A percentile compares a stretch with the other conserved stretches of the same genome.
These are phyloP conservation scores for Beauveria rudraprayagi DNA, from an alignment of 2,329 filamentous ascomycete species.

Conservation along the genomic window DNA sequence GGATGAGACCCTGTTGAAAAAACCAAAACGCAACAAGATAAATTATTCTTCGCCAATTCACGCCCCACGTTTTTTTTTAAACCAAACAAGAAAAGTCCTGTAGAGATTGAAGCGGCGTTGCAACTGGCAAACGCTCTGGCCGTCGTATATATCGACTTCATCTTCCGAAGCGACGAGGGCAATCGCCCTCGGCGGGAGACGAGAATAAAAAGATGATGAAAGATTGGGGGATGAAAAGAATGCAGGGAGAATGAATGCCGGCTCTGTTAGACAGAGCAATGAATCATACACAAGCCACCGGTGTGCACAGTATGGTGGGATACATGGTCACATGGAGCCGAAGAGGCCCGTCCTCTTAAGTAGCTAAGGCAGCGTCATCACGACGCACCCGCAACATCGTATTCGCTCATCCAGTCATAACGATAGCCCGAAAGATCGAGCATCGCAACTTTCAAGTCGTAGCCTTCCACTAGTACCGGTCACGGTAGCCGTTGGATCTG, in stretches of 20 bases:
- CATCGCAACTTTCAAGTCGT: not conserved
- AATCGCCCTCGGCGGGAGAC: not conserved
- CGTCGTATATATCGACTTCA: not conserved
- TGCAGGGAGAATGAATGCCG: constrained; percentile 2
- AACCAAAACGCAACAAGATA: not conserved
- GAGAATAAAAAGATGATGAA: not conserved
- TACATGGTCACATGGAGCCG: not conserved
- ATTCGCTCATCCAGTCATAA: not conserved
- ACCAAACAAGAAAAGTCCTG: not conserved
- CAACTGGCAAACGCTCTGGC: constrained; percentile 3
- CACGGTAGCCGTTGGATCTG: constrained; percentile 40
- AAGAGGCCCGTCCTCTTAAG: not conserved
- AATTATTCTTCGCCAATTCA: not conserved
- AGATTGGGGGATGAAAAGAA: not conserved
- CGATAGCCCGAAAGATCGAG: not conserved
- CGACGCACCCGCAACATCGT: not conserved
- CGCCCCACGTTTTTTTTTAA: not conserved
- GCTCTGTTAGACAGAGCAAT: not conserved
- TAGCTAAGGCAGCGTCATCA: not conserved
- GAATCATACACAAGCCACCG: not conserved
- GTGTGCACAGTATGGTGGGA: not conserved
- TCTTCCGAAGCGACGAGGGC: not conserved
- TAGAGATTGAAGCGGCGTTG: constrained; percentile 4
- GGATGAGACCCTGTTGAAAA: not conserved
- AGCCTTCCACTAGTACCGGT: constrained; percentile 23